Evolutionary conservation across 192 early-diverging fungal genomes (phyloP), one percentile per base, ranked within the genome.

Genomic region (Rhizoclosmatium sp.): DNA sequence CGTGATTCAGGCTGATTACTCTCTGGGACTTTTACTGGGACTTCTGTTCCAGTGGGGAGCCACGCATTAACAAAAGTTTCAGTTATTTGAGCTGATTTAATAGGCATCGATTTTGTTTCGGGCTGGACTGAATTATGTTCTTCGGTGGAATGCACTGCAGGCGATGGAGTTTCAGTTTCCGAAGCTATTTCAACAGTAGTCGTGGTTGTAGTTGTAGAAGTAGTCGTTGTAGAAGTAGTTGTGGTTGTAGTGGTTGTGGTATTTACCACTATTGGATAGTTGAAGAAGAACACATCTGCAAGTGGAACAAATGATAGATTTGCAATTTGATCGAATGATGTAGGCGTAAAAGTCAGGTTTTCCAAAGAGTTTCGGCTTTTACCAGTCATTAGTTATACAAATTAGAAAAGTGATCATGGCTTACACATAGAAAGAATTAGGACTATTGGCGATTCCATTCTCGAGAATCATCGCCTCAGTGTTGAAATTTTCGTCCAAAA

Each of bases 351-450:
- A 3, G 69, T 54, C 54, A 71, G 39, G 4, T 49, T 49, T 56
- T 58, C 5, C 21, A 71, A 40, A 5, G 47, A 48, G 31, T 71
- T 47, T 48, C 69, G 69, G 19, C 69, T 71, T 9, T 54, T 42
- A 68, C 40, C 12, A 68, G 4, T 68, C 3, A 31, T 68, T 68
- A 47, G 62, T 69, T 12, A 54, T 39, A 23, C 3, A 56, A 54
- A 54, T 71, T 5, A 19, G 54, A 12, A 39, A 62, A 4, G 21
- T 12, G 21, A 23, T 62, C 60, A 12, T 39, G 12, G 31, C 49
- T 76, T 51, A 76, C 75, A 66, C 9, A 41, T 66, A 76, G 66
- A 76, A 76, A 16, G 75, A 48, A 3, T 47, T 16, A 4, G 75
- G 75, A 40, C 46, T 59, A 21, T 44, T 31, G 10, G 54, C 14